Conservation (phyloP, 805 yeast species). For the Scheffersomyces stipitis region DNA sequence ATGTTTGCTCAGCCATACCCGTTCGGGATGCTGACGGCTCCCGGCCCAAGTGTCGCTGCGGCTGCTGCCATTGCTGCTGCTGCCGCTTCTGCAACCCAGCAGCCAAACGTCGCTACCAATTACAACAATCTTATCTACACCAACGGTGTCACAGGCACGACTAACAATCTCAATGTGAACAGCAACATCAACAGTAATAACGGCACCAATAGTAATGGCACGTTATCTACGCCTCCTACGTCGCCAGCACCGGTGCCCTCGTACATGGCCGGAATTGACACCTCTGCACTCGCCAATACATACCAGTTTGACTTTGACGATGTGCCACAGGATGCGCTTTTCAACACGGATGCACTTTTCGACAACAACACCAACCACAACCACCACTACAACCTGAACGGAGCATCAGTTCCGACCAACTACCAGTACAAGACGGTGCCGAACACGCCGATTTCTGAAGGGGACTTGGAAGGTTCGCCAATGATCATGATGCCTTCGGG, state of each 20-base stretch:
- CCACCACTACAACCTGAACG: background rate
- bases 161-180: too few relatives aligned
- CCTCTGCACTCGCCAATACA: too few relatives aligned
- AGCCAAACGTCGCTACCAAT: background rate
- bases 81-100: background rate
- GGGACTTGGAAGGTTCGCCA: background rate
- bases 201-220: background rate
- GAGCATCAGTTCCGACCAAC: too few relatives aligned
- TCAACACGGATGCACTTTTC: background rate
- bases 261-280: too few relatives aligned
- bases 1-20: background rate
- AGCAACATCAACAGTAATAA: background rate
- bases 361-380: background rate
- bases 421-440: background rate
- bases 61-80: conserved; percentile 1
- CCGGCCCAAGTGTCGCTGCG: conserved; percentile 6
- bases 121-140: background rate
- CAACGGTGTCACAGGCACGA: background rate
- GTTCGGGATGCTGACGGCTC: conserved; percentile 7
- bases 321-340: background rate
- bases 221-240: background rate
- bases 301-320: background rate
- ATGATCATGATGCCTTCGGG: background rate
- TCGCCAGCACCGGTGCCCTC: background rate
- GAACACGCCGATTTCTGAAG: background rate